phyloP scores from a whole-genome alignment of 306 rosid genomes.

The Castanospermum australe region DNA sequence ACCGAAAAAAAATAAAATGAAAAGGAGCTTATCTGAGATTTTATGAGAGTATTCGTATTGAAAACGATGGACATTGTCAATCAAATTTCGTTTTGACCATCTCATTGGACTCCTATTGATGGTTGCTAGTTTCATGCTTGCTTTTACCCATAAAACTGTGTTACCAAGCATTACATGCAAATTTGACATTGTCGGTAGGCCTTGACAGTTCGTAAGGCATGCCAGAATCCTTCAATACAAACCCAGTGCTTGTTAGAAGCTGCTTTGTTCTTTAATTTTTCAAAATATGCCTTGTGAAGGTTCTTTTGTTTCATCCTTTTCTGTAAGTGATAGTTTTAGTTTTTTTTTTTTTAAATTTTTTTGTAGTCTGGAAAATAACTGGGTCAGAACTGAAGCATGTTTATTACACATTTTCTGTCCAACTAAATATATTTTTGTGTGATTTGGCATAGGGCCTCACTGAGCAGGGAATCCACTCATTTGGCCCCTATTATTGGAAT shows the following conservation, averaged over 20 bases:
- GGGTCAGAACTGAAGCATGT: not conserved
- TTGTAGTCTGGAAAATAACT: constrained; percentile 4
- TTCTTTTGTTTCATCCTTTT: not conserved
- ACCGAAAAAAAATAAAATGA: not conserved
- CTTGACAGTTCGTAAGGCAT: not conserved
- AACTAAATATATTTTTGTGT: not conserved
- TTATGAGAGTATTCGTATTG: not conserved
- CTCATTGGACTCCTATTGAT: not conserved
- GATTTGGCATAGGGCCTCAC: too few relatives aligned
- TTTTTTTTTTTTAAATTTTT: not conserved
- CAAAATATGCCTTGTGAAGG: not conserved
- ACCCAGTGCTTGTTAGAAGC: not conserved
- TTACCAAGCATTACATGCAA: not conserved
- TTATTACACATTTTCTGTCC: not conserved
- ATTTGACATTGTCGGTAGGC: not conserved
- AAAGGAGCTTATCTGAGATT: not conserved
- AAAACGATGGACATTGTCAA: not conserved
- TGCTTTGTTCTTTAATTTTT: not conserved
- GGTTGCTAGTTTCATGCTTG: not conserved
- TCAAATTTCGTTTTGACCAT: not conserved
- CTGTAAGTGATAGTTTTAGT: not conserved
- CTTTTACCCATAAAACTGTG: not conserved
- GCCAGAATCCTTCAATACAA: not conserved
- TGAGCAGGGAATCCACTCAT: not conserved
- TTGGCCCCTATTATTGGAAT: not conserved